A percentile compares a stretch with the other conserved stretches of the same genome.
These are phyloP conservation scores for Globisporangium middletonii DNA, from an alignment of 352 stramenopile species.

Conservation along the genomic window DNA sequence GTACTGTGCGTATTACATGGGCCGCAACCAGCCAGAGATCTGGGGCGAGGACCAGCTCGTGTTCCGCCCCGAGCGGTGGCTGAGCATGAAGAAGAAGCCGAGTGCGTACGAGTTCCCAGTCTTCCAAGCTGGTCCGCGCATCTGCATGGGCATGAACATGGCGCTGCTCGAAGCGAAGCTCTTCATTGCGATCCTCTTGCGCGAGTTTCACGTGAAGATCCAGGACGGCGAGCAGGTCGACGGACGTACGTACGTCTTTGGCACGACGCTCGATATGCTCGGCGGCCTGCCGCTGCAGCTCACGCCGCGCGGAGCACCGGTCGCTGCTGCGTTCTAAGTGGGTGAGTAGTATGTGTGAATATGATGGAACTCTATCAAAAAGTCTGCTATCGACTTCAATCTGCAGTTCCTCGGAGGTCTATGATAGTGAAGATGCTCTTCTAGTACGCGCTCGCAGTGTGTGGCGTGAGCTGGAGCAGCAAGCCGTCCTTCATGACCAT, in stretches of 20 bases:
- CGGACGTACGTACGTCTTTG: conserved; percentile 38
- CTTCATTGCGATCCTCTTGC: conserved; percentile 39
- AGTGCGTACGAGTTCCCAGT: conserved; percentile 63
- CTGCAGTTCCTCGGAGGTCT: too few species aligned
- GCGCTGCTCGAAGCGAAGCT: conserved; percentile 56
- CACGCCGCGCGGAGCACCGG: conserved; percentile 14
- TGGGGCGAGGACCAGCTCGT: conserved; percentile 42
- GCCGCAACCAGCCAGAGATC: conserved; percentile 17
- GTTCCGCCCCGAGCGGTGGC: conserved; percentile 62
- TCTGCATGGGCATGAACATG: conserved; percentile 73
- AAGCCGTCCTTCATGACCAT: conserved; percentile 46
- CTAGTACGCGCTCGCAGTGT: not conserved
- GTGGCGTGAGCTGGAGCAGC: conserved; percentile 31
- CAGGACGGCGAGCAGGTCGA: conserved; percentile 21
- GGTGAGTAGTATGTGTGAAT: too few species aligned
- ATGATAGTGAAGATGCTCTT: too few species aligned
- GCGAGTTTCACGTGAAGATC: conserved; percentile 39
- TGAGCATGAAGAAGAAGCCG: conserved; percentile 46
- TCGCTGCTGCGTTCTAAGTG: not conserved
- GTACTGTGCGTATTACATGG: conserved; percentile 64
- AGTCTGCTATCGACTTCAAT: too few species aligned
- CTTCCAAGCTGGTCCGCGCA: conserved; percentile 63
- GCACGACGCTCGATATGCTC: conserved; percentile 41
- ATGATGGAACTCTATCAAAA: too few species aligned
- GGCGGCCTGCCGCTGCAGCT: conserved; percentile 36